A percentile compares a stretch with the other conserved stretches of the same genome.
Evolutionary conservation across 2,329 filamentous ascomycete species (phyloP).

Genomic region (Calonectria crousiana): DNA sequence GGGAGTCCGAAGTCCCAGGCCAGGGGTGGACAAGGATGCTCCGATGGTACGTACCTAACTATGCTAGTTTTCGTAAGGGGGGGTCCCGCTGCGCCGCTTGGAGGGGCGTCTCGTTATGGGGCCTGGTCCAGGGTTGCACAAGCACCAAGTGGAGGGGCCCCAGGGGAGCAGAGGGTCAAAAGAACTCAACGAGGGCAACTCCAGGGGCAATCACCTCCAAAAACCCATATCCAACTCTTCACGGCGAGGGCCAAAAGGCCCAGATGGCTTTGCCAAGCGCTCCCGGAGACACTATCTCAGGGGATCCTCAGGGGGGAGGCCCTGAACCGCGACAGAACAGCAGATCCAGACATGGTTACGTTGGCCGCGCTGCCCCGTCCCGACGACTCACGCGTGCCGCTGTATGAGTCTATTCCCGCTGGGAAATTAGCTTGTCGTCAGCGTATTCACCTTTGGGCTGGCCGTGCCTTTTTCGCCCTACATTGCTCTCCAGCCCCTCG

Average conservation of each 20-base stretch:
- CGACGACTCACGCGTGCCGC: not conserved
- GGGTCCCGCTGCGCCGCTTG: slow-evolving; percentile 13
- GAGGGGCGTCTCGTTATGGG: slow-evolving; percentile 21
- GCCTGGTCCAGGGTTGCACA: slow-evolving; percentile 17
- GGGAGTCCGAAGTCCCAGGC: slow-evolving; percentile 17
- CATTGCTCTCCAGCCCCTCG: not conserved
- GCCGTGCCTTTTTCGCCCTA: slow-evolving; percentile 15
- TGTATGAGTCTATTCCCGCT: slow-evolving; percentile 12
- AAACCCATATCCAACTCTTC: not conserved
- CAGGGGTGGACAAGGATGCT: slow-evolving; percentile 27
- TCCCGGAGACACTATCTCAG: slow-evolving; percentile 7
- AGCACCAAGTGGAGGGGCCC: not conserved
- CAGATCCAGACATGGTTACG: slow-evolving; percentile 7
- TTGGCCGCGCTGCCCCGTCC: not conserved
- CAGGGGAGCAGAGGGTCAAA: slow-evolving; percentile 5
- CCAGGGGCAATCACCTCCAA: slow-evolving; percentile 10
- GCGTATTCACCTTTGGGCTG: slow-evolving; percentile 14
- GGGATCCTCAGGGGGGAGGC: not conserved
- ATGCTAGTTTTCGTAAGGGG: slow-evolving; percentile 8
- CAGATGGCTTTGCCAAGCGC: not conserved
- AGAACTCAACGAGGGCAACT: slow-evolving; percentile 4
- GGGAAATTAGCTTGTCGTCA: slow-evolving; percentile 35
- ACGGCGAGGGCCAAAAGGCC: not conserved
- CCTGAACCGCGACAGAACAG: not conserved
- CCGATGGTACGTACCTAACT: slow-evolving; percentile 3